Conservation (phyloP, 2,329 filamentous ascomycete species). For the Alternaria brassicicola region DNA sequence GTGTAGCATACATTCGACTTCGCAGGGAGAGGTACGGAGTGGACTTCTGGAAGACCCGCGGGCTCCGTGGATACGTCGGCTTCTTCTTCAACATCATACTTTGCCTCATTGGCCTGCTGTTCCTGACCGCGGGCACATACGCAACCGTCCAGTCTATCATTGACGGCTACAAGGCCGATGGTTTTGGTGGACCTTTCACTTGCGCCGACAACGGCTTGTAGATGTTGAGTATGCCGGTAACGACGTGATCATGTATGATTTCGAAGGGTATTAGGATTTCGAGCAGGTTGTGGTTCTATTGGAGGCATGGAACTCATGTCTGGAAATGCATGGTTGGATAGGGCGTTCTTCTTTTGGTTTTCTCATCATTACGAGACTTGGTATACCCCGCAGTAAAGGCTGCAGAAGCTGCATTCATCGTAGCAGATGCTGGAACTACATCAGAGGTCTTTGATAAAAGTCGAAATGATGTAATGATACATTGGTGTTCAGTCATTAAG, state of each 20-base stretch:
- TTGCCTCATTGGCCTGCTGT: slow-evolving; percentile 77
- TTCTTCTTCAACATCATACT: slow-evolving; percentile 74
- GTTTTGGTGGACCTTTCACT: slow-evolving; percentile 74
- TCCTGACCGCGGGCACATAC: slow-evolving; percentile 83
- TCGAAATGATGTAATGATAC: background rate
- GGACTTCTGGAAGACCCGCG: slow-evolving; percentile 60
- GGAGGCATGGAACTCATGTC: background rate
- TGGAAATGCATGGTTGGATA: background rate
- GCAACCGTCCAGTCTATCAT: slow-evolving; percentile 72
- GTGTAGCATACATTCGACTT: slow-evolving; percentile 80
- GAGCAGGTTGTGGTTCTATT: background rate
- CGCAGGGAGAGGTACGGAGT: slow-evolving; percentile 66
- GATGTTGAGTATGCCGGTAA: background rate
- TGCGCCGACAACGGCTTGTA: slow-evolving; percentile 72
- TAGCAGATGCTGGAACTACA: background rate
- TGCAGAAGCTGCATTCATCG: background rate
- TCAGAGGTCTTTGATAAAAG: background rate
- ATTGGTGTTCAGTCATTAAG: background rate
- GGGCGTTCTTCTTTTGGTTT: background rate
- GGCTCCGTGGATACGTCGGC: slow-evolving; percentile 59
- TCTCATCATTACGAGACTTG: background rate
- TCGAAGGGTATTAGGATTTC: background rate
- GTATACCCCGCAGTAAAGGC: slow-evolving; percentile 7
- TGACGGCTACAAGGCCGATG: slow-evolving; percentile 68
- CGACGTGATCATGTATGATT: background rate